phyloP scores from a whole-genome alignment of 2,329 filamentous ascomycete genomes.

The Verticillium nubilum region DNA sequence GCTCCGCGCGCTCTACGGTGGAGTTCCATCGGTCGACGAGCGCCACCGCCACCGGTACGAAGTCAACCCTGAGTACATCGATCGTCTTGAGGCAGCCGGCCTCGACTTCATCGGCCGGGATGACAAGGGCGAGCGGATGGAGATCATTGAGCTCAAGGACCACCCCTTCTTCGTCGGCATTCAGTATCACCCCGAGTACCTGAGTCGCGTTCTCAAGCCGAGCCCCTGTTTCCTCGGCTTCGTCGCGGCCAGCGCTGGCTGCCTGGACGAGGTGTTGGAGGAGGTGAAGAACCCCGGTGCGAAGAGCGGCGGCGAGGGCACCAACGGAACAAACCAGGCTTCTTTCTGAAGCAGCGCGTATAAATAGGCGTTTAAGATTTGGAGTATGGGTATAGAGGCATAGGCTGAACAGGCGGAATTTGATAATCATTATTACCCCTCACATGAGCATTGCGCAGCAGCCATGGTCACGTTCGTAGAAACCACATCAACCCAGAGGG shows the following conservation, averaged over 20 bases:
- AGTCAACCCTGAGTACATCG: constrained; percentile 76
- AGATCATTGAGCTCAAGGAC: constrained; percentile 74
- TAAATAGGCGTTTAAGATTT: not conserved
- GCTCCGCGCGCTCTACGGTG: constrained; percentile 69
- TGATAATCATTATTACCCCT: not conserved
- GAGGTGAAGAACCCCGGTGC: not conserved
- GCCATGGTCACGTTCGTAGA: too few relatives aligned
- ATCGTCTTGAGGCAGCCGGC: constrained; percentile 61
- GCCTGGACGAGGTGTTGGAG: constrained; percentile 43
- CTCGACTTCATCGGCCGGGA: constrained; percentile 77
- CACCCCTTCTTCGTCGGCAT: constrained; percentile 78
- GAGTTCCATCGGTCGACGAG: constrained; percentile 53
- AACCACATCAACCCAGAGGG: too few relatives aligned
- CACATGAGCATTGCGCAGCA: too few relatives aligned
- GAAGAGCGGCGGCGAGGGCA: not conserved
- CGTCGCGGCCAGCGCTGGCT: constrained; percentile 69
- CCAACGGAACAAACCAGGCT: not conserved
- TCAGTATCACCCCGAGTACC: constrained; percentile 86
- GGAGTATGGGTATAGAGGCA: not conserved
- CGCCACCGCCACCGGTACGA: constrained; percentile 88
- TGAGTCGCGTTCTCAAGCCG: constrained; percentile 68
- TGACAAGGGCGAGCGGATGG: constrained; percentile 72
- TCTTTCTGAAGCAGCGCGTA: not conserved
- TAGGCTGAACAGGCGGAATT: not conserved
- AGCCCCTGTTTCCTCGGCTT: constrained; percentile 78